A percentile compares a stretch with the other conserved stretches of the same genome.
Evolutionary conservation across 169 alveolate species (phyloP).

Genomic region (Plasmodium malariae): DNA sequence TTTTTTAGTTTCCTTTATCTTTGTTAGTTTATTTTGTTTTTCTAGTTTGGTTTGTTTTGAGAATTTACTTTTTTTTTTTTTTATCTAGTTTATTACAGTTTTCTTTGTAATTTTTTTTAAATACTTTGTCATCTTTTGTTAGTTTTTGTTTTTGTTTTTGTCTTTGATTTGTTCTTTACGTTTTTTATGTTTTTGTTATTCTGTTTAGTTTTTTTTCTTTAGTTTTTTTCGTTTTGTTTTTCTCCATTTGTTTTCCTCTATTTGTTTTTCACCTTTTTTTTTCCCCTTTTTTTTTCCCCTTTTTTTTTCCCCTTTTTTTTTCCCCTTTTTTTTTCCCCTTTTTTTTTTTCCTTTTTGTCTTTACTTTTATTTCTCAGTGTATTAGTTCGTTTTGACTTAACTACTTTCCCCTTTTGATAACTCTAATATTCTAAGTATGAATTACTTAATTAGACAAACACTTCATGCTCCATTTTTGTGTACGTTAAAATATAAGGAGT

Average conservation of each 20-base stretch:
- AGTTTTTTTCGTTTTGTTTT: not conserved
- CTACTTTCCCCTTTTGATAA: no score
- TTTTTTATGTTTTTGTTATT: no score
- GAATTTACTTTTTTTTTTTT: not conserved
- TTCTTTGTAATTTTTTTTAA: not conserved
- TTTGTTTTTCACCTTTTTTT: conserved; percentile 7
- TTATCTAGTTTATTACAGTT: not conserved
- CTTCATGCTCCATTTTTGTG: not conserved
- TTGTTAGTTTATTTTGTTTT: not conserved
- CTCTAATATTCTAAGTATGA: not conserved
- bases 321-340: no score
- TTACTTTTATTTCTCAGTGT: not conserved
- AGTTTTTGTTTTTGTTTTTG: no score
- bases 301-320: not conserved
- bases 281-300: not conserved
- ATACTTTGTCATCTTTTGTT: no score
- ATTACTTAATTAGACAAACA: not conserved
- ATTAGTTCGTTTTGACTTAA: no score
- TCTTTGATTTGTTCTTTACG: no score
- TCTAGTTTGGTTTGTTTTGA: no score
- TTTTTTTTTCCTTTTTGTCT: no score
- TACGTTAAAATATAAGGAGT: no score
- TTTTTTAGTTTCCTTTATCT: not conserved
- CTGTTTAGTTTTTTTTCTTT: not conserved
- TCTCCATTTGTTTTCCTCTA: not conserved